Percentiles rank a stretch among this genome's conserved stretches.
Conservation (phyloP, 2,329 filamentous ascomycete species). For the Xylaria sp. region DNA sequence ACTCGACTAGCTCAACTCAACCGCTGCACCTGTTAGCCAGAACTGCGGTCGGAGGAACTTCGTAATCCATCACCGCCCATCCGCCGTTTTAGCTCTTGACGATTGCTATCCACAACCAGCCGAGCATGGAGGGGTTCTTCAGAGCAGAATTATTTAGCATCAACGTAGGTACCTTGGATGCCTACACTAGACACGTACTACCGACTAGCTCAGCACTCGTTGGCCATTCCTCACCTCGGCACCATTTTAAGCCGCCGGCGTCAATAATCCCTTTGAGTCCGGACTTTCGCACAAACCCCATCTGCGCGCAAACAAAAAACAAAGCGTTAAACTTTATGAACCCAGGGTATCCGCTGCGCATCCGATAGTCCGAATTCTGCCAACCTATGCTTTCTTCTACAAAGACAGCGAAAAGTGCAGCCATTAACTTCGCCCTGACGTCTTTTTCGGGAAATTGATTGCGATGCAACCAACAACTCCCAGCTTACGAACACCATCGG, state of each 20-base stretch:
- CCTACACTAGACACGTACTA: background rate
- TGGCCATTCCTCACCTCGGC: background rate
- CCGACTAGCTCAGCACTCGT: no score
- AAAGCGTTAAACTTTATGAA: background rate
- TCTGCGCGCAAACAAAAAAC: constrained; percentile 2
- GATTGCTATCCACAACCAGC: constrained; percentile 23
- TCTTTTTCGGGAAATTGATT: constrained; percentile 22
- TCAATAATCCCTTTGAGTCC: constrained; percentile 6
- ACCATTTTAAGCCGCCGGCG: background rate
- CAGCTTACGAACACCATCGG: constrained; percentile 1
- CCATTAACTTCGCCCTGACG: background rate
- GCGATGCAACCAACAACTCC: constrained; percentile 28
- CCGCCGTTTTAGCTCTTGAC: background rate
- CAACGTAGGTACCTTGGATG: background rate
- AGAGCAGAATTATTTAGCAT: background rate
- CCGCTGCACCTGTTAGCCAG: background rate
- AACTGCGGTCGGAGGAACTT: background rate
- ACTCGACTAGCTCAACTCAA: background rate
- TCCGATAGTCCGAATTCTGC: background rate
- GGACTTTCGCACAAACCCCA: constrained; percentile 20
- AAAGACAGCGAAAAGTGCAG: background rate
- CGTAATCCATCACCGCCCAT: background rate
- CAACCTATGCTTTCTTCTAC: background rate
- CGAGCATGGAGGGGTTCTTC: background rate
- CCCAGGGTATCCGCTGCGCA: background rate